These are phyloP conservation scores for Cichorium intybus DNA, from an alignment of 140 eudicot species.

Conservation along the genomic window DNA sequence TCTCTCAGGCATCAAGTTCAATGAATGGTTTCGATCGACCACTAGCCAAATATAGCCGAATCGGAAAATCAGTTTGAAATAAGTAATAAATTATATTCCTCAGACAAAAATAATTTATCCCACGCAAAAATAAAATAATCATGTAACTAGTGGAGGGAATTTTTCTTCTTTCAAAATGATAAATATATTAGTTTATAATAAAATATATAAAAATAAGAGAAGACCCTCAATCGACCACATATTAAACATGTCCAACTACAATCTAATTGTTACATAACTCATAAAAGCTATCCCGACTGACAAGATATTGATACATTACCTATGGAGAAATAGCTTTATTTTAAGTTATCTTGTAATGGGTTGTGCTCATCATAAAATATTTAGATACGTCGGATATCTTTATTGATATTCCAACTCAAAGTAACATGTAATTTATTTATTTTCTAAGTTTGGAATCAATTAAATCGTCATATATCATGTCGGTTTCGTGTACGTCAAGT, in stretches of 20 bases:
- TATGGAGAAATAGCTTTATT: background rate
- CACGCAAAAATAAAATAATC: background rate
- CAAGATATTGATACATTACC: background rate
- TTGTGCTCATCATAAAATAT: background rate
- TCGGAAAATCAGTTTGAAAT: background rate
- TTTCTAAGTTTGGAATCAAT: constrained; percentile 3
- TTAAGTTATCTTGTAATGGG: background rate
- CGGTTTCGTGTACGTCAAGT: background rate
- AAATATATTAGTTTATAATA: background rate
- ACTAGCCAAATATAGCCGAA: no score
- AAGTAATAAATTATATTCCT: background rate
- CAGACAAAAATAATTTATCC: background rate
- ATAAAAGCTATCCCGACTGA: background rate
- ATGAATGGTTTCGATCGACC: no score
- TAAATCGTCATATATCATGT: background rate
- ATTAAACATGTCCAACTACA: background rate
- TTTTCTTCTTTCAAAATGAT: background rate
- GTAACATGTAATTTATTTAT: constrained; percentile 3
- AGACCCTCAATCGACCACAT: background rate
- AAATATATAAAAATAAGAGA: background rate
- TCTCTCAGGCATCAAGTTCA: no score
- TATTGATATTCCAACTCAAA: background rate
- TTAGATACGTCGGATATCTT: background rate
- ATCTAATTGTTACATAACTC: background rate
- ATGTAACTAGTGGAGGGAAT: background rate